Base-by-base conservation (phyloP, 768 basidiomycete species). In the Termitomyces sp. region DNA sequence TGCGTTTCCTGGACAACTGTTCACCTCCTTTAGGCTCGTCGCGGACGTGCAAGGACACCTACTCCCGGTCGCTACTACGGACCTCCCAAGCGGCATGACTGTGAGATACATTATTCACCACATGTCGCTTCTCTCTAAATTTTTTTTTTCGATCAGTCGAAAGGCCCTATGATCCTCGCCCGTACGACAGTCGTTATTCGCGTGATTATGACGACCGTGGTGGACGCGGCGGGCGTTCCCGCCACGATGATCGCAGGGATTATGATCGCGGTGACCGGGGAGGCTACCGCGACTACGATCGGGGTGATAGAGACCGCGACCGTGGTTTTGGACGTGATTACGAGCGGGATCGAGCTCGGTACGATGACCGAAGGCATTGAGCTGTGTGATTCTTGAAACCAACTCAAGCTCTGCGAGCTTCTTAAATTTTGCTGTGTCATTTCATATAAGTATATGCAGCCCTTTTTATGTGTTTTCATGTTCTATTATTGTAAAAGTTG, bases 51-150 rank as follows among this genome's bases (percentile, higher is more conserved):
- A 18, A 82, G 94, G 65, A 92, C 94, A 13, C 91, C 96, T 3
- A 99, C 96, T 7, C 96, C 96, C 3, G 96, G 96, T 32, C 79
- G 90, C 57, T 99, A 99, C 83, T 93, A 92, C 64, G 96, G 94
- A 0, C 93, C 94, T 51, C 92, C 94, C 48, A 94, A 96, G 77
- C 83, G 91, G 42, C 76, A 79, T 61, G 88, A 89, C 63, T 73
- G 89, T 88, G 67, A 61, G 83, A 74, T 39, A 66, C 59, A 32
- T 63, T 33, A 9, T n/a, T n/a, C 2, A 44, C 28, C 55, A 22
- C 42, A 55, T 36, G 3, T 44, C 20, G 56, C 44, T 28, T 48
- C 32, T 53, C 36, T 59, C 60, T 68, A 18, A 65, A 58, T 28
- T 55, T 22, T 63, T 56, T 66, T 61, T 28, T 58, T 18, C 44